These are phyloP conservation scores for Aquilaria agallochum DNA, from an alignment of 441 rosid species.

Conservation along the genomic window DNA sequence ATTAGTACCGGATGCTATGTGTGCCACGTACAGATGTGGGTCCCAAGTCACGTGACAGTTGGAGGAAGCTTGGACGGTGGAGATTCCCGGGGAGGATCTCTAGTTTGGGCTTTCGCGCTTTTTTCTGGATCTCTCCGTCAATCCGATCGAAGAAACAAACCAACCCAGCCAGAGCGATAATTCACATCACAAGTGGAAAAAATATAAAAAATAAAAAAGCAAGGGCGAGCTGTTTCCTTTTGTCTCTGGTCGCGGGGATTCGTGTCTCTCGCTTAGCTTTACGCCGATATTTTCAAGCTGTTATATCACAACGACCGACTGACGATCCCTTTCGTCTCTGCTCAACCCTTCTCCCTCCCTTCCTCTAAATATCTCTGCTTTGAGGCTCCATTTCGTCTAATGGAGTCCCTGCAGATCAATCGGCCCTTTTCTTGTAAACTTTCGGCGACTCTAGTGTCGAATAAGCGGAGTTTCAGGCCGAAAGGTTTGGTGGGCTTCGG, in stretches of 20 bases:
- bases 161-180: no score
- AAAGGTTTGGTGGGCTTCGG: slow-evolving; percentile 26
- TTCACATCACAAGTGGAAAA: no score
- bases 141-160: neutral
- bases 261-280: slow-evolving; percentile 3
- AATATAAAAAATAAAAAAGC: neutral
- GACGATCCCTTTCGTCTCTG: slow-evolving; percentile 11
- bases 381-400: slow-evolving; percentile 8
- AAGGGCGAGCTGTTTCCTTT: neutral
- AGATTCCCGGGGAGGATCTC: slow-evolving; percentile 5
- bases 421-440: slow-evolving; percentile 19
- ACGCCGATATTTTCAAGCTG: slow-evolving; percentile 4
- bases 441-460: slow-evolving; percentile 1
- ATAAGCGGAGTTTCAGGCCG: slow-evolving; percentile 10
- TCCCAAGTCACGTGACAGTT: neutral
- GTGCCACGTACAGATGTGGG: neutral
- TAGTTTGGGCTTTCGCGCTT: slow-evolving; percentile 27
- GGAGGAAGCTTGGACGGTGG: neutral
- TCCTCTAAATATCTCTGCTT: neutral
- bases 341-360: neutral
- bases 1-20: no score
- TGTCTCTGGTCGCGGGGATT: neutral
- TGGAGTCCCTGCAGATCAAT: slow-evolving; percentile 41
- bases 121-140: slow-evolving; percentile 16
- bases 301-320: slow-evolving; percentile 1